phyloP scores from a whole-genome alignment of 352 stramenopile genomes.

The Globisporangium takayamanum region DNA sequence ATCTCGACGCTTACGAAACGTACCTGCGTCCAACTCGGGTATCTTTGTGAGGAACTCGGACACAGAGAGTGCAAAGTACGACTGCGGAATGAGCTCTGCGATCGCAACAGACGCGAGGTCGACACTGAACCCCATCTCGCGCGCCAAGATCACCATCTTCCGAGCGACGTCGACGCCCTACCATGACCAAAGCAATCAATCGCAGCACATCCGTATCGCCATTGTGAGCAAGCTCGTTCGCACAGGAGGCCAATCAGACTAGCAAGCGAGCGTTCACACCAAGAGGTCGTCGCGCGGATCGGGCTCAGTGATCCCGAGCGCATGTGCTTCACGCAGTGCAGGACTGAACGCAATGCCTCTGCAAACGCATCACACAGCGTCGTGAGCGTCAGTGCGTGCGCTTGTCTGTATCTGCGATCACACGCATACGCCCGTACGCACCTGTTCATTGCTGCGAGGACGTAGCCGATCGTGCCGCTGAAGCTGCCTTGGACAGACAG shows the following conservation, averaged over 20 bases:
- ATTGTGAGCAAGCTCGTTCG: neutral
- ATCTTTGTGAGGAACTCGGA: slow-evolving; percentile 52
- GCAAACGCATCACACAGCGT: neutral
- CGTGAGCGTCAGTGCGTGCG: neutral
- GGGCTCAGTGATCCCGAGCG: slow-evolving; percentile 54
- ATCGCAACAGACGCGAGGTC: slow-evolving; percentile 36
- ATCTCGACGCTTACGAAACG: neutral
- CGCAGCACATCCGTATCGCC: neutral
- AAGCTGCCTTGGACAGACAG: slow-evolving; percentile 43
- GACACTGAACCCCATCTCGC: slow-evolving; percentile 33
- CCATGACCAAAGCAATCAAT: neutral
- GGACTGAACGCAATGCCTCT: slow-evolving; percentile 38
- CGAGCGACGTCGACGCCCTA: slow-evolving; percentile 59
- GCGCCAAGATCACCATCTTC: slow-evolving; percentile 63
- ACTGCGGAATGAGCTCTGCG: slow-evolving; percentile 33
- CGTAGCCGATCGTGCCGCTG: slow-evolving; percentile 59
- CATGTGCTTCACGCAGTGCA: slow-evolving; percentile 37
- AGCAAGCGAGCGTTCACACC: slow-evolving; percentile 1
- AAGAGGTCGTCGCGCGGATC: slow-evolving; percentile 63
- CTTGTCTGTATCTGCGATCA: neutral
- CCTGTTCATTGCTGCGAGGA: slow-evolving; percentile 32
- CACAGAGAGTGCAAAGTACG: slow-evolving; percentile 31
- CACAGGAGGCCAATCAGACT: too few species aligned
- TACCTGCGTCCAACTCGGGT: slow-evolving; percentile 28
- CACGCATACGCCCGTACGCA: neutral